Evolutionary conservation across 2,329 filamentous ascomycete species (phyloP), one percentile per base, ranked within the genome.

Genomic region (Teratosphaeria nubilosa): DNA sequence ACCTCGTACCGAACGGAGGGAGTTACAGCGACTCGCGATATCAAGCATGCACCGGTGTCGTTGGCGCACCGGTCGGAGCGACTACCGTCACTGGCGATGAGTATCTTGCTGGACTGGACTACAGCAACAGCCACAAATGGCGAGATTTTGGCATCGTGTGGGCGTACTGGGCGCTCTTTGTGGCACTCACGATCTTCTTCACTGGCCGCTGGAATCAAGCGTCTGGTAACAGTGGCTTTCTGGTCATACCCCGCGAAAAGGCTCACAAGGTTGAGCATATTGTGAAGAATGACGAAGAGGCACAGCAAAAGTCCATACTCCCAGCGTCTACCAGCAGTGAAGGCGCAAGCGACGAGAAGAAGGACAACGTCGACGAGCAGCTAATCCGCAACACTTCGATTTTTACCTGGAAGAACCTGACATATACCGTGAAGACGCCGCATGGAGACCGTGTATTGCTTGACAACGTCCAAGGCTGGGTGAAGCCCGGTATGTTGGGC

Each of bases 361-460:
- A 54, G 31, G 30, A 20, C 20, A 65, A 84, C 95, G 58, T 77
- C 91, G 61, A 80, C 83, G n/a, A 82, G 86, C 69, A 76, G 31
- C 75, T 87, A 0, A 72, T 85, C 31, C 80, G 80, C 27, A 87
- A 88, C 69, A 86, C 81, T 0, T 85, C 83, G 0, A 77, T 87
- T 0, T 88, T 95, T 58, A 95, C 91, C 0, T 96, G 90, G 87
- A 88, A 92, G 70, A 79, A 77, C 57, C 64, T 81, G 13, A 76
- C 70, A 56, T 80, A 80, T 64, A 77, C 78, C 64, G 77, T 80
- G 0, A 76, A 76, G 1, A 75, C 78, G 1, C 72, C 74, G 3
- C 72, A 70, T n/a, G 77, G 77, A 5, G 74, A 76, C 50, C 69
- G 75, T 7, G 72, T 74, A 9, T 65, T 80, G 6, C 64, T 80